phyloP scores from a whole-genome alignment of 768 basidiomycete species.

The Russula vinacea region DNA sequence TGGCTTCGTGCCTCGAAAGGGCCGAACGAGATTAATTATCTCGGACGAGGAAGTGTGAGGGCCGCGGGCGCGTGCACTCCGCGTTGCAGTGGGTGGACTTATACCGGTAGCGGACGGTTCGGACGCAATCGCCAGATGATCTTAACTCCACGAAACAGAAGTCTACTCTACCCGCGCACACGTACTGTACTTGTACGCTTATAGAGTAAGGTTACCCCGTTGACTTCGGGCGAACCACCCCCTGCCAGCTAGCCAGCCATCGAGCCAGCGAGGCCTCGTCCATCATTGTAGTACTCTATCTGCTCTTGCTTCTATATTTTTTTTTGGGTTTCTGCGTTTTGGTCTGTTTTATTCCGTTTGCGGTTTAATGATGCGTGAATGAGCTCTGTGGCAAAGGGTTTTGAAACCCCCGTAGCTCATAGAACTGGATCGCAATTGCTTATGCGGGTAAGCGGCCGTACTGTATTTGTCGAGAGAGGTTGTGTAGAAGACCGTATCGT shows the following conservation, averaged over 20 bases:
- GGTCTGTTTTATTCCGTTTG: background rate
- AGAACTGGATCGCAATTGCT: background rate
- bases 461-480: no score
- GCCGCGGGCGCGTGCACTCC: slow-evolving; percentile 28
- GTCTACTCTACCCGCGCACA: background rate
- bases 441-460: background rate
- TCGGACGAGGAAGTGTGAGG: slow-evolving; percentile 41
- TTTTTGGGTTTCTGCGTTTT: background rate
- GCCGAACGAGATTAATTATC: slow-evolving; percentile 35
- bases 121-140: background rate
- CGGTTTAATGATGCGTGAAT: background rate
- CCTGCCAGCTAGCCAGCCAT: slow-evolving; percentile 1
- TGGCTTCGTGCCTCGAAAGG: slow-evolving; percentile 30
- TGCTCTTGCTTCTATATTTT: background rate
- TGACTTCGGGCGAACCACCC: slow-evolving; percentile 1
- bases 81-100: slow-evolving; percentile 12
- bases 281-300: background rate
- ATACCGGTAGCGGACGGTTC: slow-evolving; percentile 7
- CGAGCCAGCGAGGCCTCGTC: background rate
- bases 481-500: no score
- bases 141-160: slow-evolving; percentile 1
- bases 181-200: background rate
- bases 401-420: background rate
- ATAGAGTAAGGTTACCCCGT: background rate
- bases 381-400: background rate